Evolutionary conservation across 2,329 filamentous ascomycete species (phyloP), one percentile per base, ranked within the genome.

Genomic region (Dactylellina drechsleri): DNA sequence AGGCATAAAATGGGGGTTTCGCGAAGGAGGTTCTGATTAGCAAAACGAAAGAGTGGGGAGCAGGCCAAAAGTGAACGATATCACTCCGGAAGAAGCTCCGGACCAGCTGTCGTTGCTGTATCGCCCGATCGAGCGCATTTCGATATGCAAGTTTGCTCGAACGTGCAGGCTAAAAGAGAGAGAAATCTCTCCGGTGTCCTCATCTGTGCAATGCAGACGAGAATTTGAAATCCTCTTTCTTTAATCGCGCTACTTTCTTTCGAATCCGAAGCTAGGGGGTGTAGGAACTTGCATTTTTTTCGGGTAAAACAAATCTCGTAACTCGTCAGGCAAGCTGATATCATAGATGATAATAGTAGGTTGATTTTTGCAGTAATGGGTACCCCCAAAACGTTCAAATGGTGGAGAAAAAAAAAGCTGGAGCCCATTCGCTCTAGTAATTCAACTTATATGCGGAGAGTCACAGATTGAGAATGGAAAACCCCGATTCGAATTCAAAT

Each of bases 51-150:
- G 26, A 47, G 20, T n/a, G 4, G 43, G 18, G 26, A 31, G 43
- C 31, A 31, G 47, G 8, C 20, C 16, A 47, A 59, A 18, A 31
- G 16, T n/a, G 18, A 59, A 15, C 15, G 53, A 23, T 58, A 58
- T 43, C 50, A 45, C 52, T 49, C 52, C 61, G 49, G 47, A 47
- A 28, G 16, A 23, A 23, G 23, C 23, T 23, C 23, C 23, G n/a
- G 40, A 28, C 52, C 52, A 31, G 52, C 52, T 58, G 15, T 45
- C 43, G 13, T 1, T 36, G 26, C 43, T 23, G 56, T 31, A 68
- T 68, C 65, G 58, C 23, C 13, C 58, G 66, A 70, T 70, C 58
- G 66, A 58, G 57, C 62, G 66, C 66, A 70, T 70, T 67, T 52
- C 23, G 12, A 47, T 40, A 59, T 66, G 20, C 28, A 53, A 52